These are phyloP conservation scores for Citrus mangshanensis DNA, from an alignment of 345 rosid species.

Conservation along the genomic window DNA sequence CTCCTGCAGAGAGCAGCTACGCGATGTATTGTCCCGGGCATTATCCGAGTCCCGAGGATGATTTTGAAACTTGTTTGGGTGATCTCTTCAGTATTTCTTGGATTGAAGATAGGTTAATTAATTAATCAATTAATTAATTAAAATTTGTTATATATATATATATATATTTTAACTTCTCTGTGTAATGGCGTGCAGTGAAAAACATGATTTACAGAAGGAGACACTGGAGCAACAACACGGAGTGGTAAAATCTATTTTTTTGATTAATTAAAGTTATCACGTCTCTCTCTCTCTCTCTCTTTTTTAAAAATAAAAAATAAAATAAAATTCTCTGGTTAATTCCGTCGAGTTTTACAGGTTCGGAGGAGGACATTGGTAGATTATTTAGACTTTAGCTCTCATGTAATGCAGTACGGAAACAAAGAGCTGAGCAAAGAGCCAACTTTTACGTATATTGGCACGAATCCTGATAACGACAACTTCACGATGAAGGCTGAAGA, in stretches of 20 bases:
- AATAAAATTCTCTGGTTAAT: background rate
- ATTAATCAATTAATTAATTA: background rate
- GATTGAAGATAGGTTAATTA: constrained; percentile 70
- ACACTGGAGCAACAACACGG: constrained; percentile 48
- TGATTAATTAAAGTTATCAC: too few relatives aligned
- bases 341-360: constrained; percentile 19
- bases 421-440: constrained; percentile 20
- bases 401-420: constrained; percentile 59
- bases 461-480: constrained; percentile 22
- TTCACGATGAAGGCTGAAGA: background rate
- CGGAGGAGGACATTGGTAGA: constrained; percentile 43
- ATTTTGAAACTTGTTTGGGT: constrained; percentile 51
- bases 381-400: constrained; percentile 25
- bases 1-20: constrained; percentile 45
- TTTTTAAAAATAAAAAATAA: too few relatives aligned
- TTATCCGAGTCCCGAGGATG: constrained; percentile 21
- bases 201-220: constrained; percentile 51
- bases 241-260: constrained; percentile 21
- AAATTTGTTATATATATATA: too few relatives aligned
- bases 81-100: constrained; percentile 72
- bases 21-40: constrained; percentile 43
- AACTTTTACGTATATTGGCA: constrained; percentile 43
- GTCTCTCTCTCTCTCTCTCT: too few relatives aligned
- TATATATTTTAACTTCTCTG: too few relatives aligned
- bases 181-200: constrained; percentile 33